Evolutionary conservation across 2,329 filamentous ascomycete genomes (phyloP), one percentile per base, ranked within the genome.

Genomic region (Plectosphaerella plurivora): DNA sequence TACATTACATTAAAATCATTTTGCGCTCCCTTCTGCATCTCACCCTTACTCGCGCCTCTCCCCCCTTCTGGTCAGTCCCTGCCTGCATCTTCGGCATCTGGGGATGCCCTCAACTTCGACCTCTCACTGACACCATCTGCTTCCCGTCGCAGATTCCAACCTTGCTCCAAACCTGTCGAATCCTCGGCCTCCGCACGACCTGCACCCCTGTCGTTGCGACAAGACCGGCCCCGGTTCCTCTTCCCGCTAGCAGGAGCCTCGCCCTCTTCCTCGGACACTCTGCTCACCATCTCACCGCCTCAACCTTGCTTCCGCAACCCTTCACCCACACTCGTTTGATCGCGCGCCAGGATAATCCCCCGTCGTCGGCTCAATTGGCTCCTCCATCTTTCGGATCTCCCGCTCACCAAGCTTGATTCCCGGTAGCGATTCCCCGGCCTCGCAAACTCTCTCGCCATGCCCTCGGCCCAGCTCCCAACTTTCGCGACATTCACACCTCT

Each of bases 311-410:
- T 28, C 47, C 35, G 22, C 18, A 24, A 36, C 47, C 33, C 18
- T 49, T 24, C 37, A 54, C 52, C 41, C 20, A 56, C 55, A 46
- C 51, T 56, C 55, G 47, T 57, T 57, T 51, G 45, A 46, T 28
- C 46, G 25, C 48, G 44, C 33, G 14, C 55, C 51, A 44, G 55
- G 55, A 49, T 57, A 33, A 53, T 33, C 55, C 54, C 53, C 51
- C 47, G 45, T 50, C 36, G 33, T 22, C 47, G 49, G 42, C 51
- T 47, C 50, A 47, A 35, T 42, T 45, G 45, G 39, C 54, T 20
- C 35, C 20, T 44, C 42, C 51, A 39, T 15, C 9, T 12, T 14
- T 35, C 24, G 47, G 35, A 49, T 49, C 47, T 49, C 47, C 47
- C 47, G 47, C 41, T 39, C 25, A 41, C 37, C 36, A 49, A 37